phyloP scores from a whole-genome alignment of 2,329 filamentous ascomycete species.

The Colletotrichum lini region DNA sequence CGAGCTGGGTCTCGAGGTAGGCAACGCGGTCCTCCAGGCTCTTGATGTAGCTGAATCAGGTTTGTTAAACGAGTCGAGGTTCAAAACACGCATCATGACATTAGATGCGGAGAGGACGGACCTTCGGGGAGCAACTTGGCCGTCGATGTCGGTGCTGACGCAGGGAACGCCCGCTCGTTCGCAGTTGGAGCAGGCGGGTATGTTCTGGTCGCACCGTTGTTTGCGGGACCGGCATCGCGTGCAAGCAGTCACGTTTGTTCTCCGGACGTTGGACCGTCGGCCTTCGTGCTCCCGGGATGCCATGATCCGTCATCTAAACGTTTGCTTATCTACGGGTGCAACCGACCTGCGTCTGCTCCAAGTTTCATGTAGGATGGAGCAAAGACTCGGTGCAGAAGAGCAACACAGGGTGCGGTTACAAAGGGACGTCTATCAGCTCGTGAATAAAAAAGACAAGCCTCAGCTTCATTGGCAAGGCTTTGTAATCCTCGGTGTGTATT shows the following conservation, averaged over 20 bases:
- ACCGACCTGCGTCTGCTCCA: too few species aligned
- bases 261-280: slow-evolving; percentile 37
- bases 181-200: slow-evolving; percentile 41
- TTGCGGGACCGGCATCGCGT: slow-evolving; percentile 41
- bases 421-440: too few species aligned
- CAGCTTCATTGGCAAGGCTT: too few species aligned
- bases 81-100: neutral
- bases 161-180: slow-evolving; percentile 35
- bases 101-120: neutral
- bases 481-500: too few species aligned
- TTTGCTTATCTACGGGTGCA: too few species aligned
- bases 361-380: too few species aligned
- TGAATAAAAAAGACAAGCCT: too few species aligned
- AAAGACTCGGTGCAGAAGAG: too few species aligned
- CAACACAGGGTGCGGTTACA: too few species aligned
- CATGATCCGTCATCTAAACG: neutral
- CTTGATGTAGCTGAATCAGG: slow-evolving; percentile 46
- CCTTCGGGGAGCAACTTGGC: slow-evolving; percentile 39
- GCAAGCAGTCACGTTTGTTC: slow-evolving; percentile 44
- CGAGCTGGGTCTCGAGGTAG: slow-evolving; percentile 44
- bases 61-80: neutral
- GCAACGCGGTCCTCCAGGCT: slow-evolving; percentile 47
- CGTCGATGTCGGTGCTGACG: slow-evolving; percentile 40
- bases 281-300: neutral
- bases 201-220: slow-evolving; percentile 42